Base-by-base conservation (phyloP, 2,329 filamentous ascomycete species). In the Phoma sp. region DNA sequence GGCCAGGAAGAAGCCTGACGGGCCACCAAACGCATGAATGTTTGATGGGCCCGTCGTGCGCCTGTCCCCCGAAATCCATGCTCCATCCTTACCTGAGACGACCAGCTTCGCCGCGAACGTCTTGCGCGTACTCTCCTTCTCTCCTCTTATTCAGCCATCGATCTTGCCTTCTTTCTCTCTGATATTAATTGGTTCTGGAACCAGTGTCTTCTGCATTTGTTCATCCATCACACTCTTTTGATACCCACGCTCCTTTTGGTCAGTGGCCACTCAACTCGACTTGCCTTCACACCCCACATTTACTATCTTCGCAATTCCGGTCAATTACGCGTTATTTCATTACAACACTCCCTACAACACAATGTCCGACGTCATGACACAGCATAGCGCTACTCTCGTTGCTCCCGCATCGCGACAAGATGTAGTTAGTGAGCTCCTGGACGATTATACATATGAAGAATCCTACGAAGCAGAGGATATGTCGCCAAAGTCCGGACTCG, bases 341-440 rank as follows among this genome's bases (percentile, higher is more conserved):
- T 10, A 30, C 23, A 14, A 43, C 39, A 11, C 41, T 42, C 49
- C 40, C 13, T 35, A 37, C n/a, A 8, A 50, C 37, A 62, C 50
- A 44, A 73, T 71, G 66, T 56, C 71, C 45, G 53, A 61, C 35
- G 44, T 67, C 56, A 68, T 68, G 57, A 39, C 60, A 27, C 70
- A 65, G 36, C 61, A 61, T 38, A 59, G 59, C 45, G 60, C 61
- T 45, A 55, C 53, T 25, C 60, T 67, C 9, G 51, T 58, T 25
- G 66, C 70, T 45, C 68, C 71, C 22, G 56, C 69, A 18, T 65
- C 62, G 32, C 69, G 72, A 58, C 71, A 74, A 50, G 73, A 76
- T 52, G 61, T 76, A 25, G 64, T 76, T 59, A 75, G 71, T 66
- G 68, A 70, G 49, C 60, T 76, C 37, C 59, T 76, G 38, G 71